A percentile compares a stretch with the other conserved stretches of the same genome.
Evolutionary conservation across 805 yeast genomes (phyloP).

Genomic region (Saccharomycopsis guyanensis): DNA sequence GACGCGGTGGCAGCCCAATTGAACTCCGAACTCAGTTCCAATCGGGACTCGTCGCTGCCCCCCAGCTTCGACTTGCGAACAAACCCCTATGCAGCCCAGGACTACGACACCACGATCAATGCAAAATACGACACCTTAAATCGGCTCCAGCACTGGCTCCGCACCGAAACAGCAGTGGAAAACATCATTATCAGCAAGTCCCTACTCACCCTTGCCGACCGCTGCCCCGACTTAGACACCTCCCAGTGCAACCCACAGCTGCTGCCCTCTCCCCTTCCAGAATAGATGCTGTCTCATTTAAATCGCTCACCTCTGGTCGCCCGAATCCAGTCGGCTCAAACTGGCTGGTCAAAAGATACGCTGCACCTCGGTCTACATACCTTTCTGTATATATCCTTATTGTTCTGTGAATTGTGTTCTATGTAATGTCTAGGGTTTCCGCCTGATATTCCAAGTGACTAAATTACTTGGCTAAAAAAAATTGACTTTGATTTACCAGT

Average conservation of each 20-base stretch:
- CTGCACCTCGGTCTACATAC: too few species aligned
- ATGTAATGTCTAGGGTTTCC: too few species aligned
- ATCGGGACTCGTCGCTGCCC: background rate
- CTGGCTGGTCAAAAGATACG: too few species aligned
- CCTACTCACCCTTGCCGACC: background rate
- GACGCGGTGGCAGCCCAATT: background rate
- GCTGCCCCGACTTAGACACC: background rate
- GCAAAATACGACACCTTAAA: background rate
- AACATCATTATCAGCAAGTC: constrained; percentile 1
- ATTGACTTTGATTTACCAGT: too few species aligned
- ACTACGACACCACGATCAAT: background rate
- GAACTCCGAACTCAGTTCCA: background rate
- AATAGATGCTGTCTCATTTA: too few species aligned
- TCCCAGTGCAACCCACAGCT: background rate
- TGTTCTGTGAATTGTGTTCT: too few species aligned
- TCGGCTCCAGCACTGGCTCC: constrained; percentile 3
- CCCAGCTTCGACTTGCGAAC: constrained; percentile 3
- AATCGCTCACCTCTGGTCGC: too few species aligned
- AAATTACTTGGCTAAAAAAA: too few species aligned
- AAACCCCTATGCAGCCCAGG: constrained; percentile 11
- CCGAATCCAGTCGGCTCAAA: too few species aligned
- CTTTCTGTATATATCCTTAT: too few species aligned
- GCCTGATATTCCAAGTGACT: too few species aligned
- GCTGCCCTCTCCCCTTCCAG: too few species aligned
- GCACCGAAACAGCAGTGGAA: constrained; percentile 6